Conservation (phyloP, 1,284 basidiomycete genomes). For the Puccinia triticina region DNA sequence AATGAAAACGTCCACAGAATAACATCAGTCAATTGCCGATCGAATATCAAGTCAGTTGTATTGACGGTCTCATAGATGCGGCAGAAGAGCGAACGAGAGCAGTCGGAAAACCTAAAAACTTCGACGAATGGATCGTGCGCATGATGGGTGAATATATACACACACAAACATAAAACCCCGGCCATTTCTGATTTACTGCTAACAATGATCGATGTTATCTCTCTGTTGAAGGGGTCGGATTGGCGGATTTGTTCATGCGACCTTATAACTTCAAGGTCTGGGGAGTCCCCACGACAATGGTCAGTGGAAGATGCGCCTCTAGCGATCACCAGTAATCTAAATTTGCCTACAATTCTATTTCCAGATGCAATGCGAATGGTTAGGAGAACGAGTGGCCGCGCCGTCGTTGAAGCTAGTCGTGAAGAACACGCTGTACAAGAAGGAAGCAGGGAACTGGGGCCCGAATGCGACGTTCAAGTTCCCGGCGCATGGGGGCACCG, state of each 20-base stretch:
- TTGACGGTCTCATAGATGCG: conserved; percentile 65
- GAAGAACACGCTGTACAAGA: conserved; percentile 64
- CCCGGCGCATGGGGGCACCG: conserved; percentile 65
- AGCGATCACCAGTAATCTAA: not conserved
- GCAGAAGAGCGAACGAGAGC: conserved; percentile 60
- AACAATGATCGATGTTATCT: conserved; percentile 11
- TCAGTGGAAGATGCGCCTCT: conserved; percentile 52
- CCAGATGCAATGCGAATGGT: conserved; percentile 67
- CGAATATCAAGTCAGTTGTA: conserved; percentile 63
- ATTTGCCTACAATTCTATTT: not conserved
- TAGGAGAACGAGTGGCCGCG: conserved; percentile 66
- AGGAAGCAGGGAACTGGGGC: conserved; percentile 65
- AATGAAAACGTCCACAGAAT: conserved; percentile 62
- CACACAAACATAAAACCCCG: too few relatives aligned
- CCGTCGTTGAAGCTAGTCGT: conserved; percentile 64
- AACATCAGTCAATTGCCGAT: conserved; percentile 65
- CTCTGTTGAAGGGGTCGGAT: conserved; percentile 59
- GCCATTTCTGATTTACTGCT: not conserved
- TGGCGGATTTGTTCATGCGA: conserved; percentile 65
- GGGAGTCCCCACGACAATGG: conserved; percentile 64
- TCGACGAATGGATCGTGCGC: conserved; percentile 65
- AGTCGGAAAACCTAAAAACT: conserved; percentile 61
- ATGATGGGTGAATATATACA: conserved; percentile 62
- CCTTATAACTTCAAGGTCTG: conserved; percentile 67
- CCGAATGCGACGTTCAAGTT: conserved; percentile 66